Conservation (phyloP, 306 rosid species). For the Cucumis melo region DNA sequence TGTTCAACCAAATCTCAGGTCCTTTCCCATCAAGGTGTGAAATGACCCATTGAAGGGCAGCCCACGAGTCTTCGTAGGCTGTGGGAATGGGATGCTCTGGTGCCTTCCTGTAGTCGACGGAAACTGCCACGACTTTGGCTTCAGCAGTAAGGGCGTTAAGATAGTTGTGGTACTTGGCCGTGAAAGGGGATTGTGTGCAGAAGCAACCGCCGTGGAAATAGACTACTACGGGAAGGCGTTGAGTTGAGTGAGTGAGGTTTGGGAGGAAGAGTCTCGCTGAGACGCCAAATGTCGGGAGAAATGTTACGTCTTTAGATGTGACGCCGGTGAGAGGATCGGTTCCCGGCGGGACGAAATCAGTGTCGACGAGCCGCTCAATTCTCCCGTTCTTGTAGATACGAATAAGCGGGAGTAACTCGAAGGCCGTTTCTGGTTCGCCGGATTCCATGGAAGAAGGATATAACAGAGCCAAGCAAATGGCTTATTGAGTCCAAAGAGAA, state of each 20-base stretch:
- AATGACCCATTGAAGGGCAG: constrained; percentile 17
- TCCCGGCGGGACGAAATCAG: not conserved
- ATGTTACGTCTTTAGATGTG: constrained; percentile 2
- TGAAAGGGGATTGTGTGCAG: constrained; percentile 20
- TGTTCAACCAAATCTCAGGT: constrained; percentile 17
- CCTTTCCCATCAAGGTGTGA: constrained; percentile 3
- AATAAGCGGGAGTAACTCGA: not conserved
- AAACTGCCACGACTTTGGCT: constrained; percentile 7
- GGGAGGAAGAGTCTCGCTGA: constrained; percentile 32
- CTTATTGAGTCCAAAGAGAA: not conserved
- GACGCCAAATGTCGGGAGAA: constrained; percentile 4
- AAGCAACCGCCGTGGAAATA: constrained; percentile 33
- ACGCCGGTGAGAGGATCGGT: not conserved
- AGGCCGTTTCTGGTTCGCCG: not conserved
- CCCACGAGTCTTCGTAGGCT: constrained; percentile 17
- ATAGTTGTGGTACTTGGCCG: constrained; percentile 11
- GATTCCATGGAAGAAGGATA: not conserved
- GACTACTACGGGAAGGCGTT: constrained; percentile 22
- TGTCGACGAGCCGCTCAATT: not conserved
- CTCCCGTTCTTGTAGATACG: not conserved
- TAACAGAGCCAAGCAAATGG: not conserved
- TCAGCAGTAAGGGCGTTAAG: constrained; percentile 6
- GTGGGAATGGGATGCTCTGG: constrained; percentile 19
- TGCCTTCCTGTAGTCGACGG: constrained; percentile 18
- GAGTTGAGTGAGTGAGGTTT: not conserved